phyloP scores from a whole-genome alignment of 108 stramenopile species.

The Skeletonema costatum region DNA sequence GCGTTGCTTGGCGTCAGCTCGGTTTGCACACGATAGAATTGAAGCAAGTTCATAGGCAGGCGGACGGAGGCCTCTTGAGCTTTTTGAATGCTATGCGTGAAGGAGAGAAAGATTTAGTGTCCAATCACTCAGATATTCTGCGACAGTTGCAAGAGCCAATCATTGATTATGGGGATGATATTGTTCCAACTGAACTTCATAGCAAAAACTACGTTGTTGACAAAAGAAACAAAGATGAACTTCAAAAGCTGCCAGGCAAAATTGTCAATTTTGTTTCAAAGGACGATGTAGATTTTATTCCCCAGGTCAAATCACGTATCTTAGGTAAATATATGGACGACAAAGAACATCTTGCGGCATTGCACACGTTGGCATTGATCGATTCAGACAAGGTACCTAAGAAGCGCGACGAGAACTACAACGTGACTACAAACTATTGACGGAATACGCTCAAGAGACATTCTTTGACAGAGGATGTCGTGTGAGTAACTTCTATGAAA shows the following conservation, averaged over 20 bases:
- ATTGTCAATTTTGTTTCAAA: constrained; percentile 10
- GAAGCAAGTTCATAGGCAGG: constrained; percentile 50
- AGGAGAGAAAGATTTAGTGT: constrained; percentile 20
- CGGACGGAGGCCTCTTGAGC: constrained; percentile 54
- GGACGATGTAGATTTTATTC: constrained; percentile 31
- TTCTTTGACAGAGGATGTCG: constrained; percentile 47
- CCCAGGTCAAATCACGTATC: constrained; percentile 13
- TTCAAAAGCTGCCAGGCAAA: constrained; percentile 33
- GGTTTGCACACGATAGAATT: constrained; percentile 33
- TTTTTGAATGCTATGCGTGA: constrained; percentile 52
- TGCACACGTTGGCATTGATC: background rate
- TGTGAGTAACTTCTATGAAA: constrained; percentile 2
- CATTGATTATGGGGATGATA: background rate
- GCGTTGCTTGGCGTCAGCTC: constrained; percentile 21
- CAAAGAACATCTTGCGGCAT: constrained; percentile 4
- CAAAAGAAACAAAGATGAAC: constrained; percentile 33
- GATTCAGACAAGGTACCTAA: background rate
- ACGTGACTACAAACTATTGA: constrained; percentile 14
- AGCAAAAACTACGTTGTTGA: constrained; percentile 52
- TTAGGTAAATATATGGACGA: constrained; percentile 8
- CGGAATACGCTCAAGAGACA: constrained; percentile 15
- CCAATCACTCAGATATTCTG: constrained; percentile 1
- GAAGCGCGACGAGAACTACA: background rate
- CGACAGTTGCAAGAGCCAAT: constrained; percentile 16
- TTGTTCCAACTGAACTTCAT: constrained; percentile 58